Conservation (phyloP, 257 asterid genomes). For the Solanum acaule region DNA sequence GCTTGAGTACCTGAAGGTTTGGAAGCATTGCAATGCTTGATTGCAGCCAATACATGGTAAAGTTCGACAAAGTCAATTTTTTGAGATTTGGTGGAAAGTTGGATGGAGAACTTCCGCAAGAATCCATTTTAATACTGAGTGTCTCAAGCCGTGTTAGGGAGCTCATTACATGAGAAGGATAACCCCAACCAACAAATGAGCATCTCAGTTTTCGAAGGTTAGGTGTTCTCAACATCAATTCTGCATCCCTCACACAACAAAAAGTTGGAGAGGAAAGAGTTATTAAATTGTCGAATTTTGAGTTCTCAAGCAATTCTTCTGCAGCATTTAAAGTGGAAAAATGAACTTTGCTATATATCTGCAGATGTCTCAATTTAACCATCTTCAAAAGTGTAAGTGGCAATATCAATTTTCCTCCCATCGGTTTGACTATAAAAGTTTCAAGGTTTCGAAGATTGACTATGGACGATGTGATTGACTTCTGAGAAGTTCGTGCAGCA, state of each 20-base stretch:
- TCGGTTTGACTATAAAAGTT: not conserved
- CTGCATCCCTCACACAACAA: not conserved
- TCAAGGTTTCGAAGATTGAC: not conserved
- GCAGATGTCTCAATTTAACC: not conserved
- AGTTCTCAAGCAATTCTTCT: not conserved
- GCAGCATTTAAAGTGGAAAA: not conserved
- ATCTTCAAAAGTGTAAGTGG: not conserved
- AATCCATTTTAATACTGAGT: not conserved
- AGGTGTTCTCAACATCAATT: not conserved
- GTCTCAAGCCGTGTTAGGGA: not conserved
- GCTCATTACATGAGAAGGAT: not conserved
- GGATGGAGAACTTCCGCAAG: not conserved
- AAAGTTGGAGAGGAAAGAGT: not conserved
- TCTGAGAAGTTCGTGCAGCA: not conserved
- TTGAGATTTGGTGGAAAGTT: constrained; percentile 3
- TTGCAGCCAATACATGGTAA: not conserved
- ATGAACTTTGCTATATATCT: not conserved
- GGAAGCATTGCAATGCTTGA: not conserved
- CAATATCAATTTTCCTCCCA: not conserved
- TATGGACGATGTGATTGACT: not conserved
- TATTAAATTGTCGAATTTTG: not conserved
- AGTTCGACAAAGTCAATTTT: not conserved
- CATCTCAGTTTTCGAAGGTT: not conserved
- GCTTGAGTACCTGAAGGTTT: constrained; percentile 3
- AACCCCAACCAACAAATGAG: not conserved